A percentile compares a stretch with the other conserved stretches of the same genome.
phyloP scores from a whole-genome alignment of 192 early-diverging fungal species.

The Funneliformis mosseae region DNA sequence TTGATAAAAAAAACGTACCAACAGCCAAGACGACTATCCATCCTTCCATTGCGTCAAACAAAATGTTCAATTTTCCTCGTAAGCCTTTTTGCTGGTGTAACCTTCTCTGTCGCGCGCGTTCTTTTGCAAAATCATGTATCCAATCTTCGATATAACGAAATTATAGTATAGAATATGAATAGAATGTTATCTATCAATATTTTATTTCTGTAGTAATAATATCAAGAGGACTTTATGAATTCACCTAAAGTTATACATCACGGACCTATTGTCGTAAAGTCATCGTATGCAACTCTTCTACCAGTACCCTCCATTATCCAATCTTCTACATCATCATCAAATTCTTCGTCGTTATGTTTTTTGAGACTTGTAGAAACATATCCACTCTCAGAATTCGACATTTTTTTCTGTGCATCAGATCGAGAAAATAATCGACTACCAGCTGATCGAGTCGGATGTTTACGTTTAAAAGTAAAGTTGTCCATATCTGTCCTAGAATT shows the following conservation, averaged over 20 bases:
- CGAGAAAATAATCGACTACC: conserved; percentile 20
- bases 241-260: neutral
- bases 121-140: conserved; percentile 88
- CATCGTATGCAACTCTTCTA: conserved; percentile 50
- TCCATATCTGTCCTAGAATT: conserved; percentile 1
- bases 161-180: neutral
- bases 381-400: neutral
- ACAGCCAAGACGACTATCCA: conserved; percentile 85
- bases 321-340: conserved; percentile 43
- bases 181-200: neutral
- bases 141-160: conserved; percentile 61
- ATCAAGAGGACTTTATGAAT: too few species aligned
- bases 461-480: conserved; percentile 32
- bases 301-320: conserved; percentile 51
- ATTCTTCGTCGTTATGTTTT: conserved; percentile 32
- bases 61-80: conserved; percentile 59
- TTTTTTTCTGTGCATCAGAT: conserved; percentile 9
- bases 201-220: neutral
- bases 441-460: neutral
- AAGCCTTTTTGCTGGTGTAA: conserved; percentile 57
- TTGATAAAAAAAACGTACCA: conserved; percentile 41
- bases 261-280: conserved; percentile 67
- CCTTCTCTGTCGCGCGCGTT: conserved; percentile 68
- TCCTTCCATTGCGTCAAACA: conserved; percentile 78
- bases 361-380: conserved; percentile 22